A percentile compares a stretch with the other conserved stretches of the same genome.
Conservation (phyloP, 208 protist genomes). For the Trypanosoma lewisi region DNA sequence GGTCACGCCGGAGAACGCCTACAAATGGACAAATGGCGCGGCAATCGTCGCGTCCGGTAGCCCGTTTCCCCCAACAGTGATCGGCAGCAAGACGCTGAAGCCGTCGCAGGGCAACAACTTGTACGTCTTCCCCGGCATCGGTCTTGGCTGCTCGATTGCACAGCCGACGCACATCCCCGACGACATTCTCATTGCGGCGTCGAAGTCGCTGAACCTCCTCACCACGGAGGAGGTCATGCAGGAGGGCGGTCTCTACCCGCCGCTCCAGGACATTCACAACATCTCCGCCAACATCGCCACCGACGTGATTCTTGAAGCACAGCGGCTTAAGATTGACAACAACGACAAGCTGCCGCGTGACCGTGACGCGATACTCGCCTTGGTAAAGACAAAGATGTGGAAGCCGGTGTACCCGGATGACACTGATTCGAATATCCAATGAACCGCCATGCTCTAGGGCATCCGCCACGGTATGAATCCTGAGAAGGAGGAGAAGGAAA, state of each 20-base stretch:
- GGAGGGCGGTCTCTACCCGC: slow-evolving; percentile 52
- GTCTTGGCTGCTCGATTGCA: slow-evolving; percentile 81
- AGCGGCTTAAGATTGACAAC: no score
- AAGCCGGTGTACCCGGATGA: no score
- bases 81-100: slow-evolving; percentile 75
- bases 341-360: no score
- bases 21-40: slow-evolving; percentile 91
- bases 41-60: slow-evolving; percentile 95
- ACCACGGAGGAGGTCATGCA: slow-evolving; percentile 14
- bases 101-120: slow-evolving; percentile 98
- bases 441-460: no score
- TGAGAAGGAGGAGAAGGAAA: no score
- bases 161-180: slow-evolving; percentile 85
- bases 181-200: slow-evolving; percentile 78
- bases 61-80: slow-evolving; percentile 90
- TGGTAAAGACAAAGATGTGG: no score
- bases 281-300: slow-evolving; percentile 50
- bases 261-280: slow-evolving; percentile 38
- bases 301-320: slow-evolving; percentile 71
- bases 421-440: no score
- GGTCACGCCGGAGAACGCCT: slow-evolving; percentile 91
- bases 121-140: slow-evolving; percentile 95
- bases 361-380: no score
- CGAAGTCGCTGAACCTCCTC: slow-evolving; percentile 61
- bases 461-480: no score